These are phyloP conservation scores for Xerocomellus intermedius DNA, from an alignment of 768 basidiomycete species.

Conservation along the genomic window DNA sequence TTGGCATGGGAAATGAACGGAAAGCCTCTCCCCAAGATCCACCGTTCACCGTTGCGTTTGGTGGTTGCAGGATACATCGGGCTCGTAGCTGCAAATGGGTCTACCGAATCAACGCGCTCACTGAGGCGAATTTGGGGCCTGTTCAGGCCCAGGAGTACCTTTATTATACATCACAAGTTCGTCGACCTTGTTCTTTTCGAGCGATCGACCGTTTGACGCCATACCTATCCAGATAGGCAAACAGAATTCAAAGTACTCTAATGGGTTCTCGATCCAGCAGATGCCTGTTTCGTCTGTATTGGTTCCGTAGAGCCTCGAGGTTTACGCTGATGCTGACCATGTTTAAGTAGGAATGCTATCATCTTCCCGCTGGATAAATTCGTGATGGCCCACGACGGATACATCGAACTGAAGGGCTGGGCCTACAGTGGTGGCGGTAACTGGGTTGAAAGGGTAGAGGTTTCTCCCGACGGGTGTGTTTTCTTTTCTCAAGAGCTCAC, in stretches of 20 bases:
- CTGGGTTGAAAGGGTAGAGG: slow-evolving; percentile 28
- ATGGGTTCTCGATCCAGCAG: slow-evolving; percentile 55
- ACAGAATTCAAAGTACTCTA: slow-evolving; percentile 51
- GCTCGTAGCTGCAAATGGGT: slow-evolving; percentile 56
- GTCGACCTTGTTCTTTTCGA: slow-evolving; percentile 10
- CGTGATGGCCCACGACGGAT: slow-evolving; percentile 48
- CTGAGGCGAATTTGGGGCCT: slow-evolving; percentile 48
- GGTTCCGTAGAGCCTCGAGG: background rate
- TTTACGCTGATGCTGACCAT: background rate
- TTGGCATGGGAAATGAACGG: slow-evolving; percentile 20
- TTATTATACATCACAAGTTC: slow-evolving; percentile 50
- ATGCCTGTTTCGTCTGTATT: slow-evolving; percentile 55
- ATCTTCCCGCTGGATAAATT: slow-evolving; percentile 35
- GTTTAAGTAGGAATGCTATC: slow-evolving; percentile 11
- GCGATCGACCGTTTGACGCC: background rate
- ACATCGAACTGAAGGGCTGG: slow-evolving; percentile 43
- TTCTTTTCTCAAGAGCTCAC: too few relatives aligned
- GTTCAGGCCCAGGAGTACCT: slow-evolving; percentile 47
- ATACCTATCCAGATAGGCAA: slow-evolving; percentile 31
- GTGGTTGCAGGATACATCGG: slow-evolving; percentile 56
- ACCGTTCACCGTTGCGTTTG: slow-evolving; percentile 49
- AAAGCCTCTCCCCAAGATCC: slow-evolving; percentile 42
- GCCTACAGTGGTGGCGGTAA: slow-evolving; percentile 49
- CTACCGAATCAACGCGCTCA: slow-evolving; percentile 49
- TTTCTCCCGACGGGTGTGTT: too few relatives aligned